Evolutionary conservation across 352 stramenopile genomes (phyloP).

Genomic region (Pythium scleroteichum): DNA sequence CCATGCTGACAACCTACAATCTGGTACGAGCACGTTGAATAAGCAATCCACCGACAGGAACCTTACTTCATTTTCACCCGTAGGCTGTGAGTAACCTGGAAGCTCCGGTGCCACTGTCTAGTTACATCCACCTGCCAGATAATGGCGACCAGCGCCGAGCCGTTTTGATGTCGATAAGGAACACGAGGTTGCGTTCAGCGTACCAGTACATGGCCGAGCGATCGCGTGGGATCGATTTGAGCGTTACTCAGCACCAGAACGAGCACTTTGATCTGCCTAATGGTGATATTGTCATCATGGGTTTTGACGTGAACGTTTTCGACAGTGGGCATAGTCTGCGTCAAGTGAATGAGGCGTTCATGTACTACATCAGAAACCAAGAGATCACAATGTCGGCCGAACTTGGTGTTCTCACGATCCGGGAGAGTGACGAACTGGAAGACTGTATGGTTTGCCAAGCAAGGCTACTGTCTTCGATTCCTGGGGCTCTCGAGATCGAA

Average conservation of each 20-base stretch:
- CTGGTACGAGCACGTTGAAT: background rate
- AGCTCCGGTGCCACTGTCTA: conserved; percentile 11
- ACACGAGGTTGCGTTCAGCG: conserved; percentile 9
- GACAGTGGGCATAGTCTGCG: conserved; percentile 11
- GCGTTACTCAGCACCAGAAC: conserved; percentile 9
- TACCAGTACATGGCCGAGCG: conserved; percentile 15
- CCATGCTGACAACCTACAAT: background rate
- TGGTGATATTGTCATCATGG: conserved; percentile 5
- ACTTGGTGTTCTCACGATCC: conserved; percentile 15
- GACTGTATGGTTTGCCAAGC: conserved; percentile 7
- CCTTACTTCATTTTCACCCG: background rate
- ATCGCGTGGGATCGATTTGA: conserved; percentile 18
- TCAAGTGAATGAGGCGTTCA: conserved; percentile 22
- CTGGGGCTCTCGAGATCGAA: conserved; percentile 18
- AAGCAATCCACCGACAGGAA: background rate
- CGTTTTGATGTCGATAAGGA: background rate
- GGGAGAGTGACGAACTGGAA: conserved; percentile 16
- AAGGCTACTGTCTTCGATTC: conserved; percentile 15
- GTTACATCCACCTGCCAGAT: conserved; percentile 13
- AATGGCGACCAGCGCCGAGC: background rate
- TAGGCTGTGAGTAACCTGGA: background rate
- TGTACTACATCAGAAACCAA: conserved; percentile 12
- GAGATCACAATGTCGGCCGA: conserved; percentile 19
- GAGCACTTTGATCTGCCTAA: conserved; percentile 22
- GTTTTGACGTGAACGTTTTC: conserved; percentile 17